Conservation (phyloP, 2,329 filamentous ascomycete genomes). For the Botryotinia convoluta region DNA sequence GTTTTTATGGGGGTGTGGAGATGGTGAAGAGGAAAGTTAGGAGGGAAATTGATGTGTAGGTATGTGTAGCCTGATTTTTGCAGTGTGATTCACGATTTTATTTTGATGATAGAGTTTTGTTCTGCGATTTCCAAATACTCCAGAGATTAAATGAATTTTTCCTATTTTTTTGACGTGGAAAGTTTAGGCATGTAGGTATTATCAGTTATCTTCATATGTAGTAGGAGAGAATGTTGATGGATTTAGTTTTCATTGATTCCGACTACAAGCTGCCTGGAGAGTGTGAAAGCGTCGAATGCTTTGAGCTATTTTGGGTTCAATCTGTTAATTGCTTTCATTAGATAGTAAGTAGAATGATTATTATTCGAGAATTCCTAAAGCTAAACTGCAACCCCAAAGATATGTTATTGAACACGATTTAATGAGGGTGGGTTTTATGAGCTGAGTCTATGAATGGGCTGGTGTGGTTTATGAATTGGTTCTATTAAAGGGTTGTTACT, state of each 20-base stretch:
- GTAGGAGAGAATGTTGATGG: not conserved
- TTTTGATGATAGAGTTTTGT: not conserved
- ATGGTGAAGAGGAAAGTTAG: no score
- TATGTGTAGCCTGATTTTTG: not conserved
- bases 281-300: not conserved
- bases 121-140: not conserved
- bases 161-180: not conserved
- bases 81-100: not conserved
- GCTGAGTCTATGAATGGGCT: not conserved
- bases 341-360: not conserved
- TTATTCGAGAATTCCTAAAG: not conserved
- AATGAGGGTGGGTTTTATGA: not conserved
- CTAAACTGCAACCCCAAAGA: not conserved
- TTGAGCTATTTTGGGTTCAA: not conserved
- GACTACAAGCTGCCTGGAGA: not conserved
- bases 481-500: no score
- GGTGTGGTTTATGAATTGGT: not conserved
- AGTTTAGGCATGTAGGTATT: not conserved
- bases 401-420: not conserved
- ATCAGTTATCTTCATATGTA: no score
- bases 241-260: not conserved
- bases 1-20: not conserved
- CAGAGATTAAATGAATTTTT: not conserved
- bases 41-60: not conserved
- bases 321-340: not conserved